These are phyloP conservation scores for Moricandia moricandioides DNA, from an alignment of 345 rosid species.

Conservation along the genomic window DNA sequence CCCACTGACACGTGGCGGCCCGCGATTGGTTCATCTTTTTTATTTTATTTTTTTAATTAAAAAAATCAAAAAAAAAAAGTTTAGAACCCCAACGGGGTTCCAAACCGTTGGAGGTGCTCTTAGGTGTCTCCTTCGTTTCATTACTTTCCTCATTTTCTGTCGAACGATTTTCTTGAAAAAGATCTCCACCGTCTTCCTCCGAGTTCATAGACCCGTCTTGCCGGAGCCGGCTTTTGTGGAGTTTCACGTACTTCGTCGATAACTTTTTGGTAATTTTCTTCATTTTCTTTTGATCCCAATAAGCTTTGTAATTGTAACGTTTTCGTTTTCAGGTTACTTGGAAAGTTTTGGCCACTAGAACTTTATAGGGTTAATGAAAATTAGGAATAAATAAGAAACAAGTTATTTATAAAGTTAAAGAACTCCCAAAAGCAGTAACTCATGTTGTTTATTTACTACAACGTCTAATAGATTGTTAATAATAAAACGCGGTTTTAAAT, in stretches of 20 bases:
- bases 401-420: slow-evolving; percentile 23
- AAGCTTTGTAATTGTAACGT: not conserved
- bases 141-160: not conserved
- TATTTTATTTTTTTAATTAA: too few species aligned
- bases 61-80: too few species aligned
- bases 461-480: not conserved
- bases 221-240: slow-evolving; percentile 23
- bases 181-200: slow-evolving; percentile 22
- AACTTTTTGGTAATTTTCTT: slow-evolving; percentile 35
- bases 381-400: not conserved
- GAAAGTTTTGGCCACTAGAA: not conserved
- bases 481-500: slow-evolving; percentile 28
- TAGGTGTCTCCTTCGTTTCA: slow-evolving; percentile 20
- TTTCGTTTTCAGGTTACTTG: not conserved
- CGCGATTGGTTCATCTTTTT: too few species aligned
- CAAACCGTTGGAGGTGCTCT: too few species aligned
- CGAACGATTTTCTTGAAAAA: not conserved
- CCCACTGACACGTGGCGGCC: too few species aligned
- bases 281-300: slow-evolving; percentile 16
- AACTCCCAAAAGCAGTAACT: slow-evolving; percentile 24
- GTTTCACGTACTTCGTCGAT: slow-evolving; percentile 34
- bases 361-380: slow-evolving; percentile 17
- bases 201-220: slow-evolving; percentile 25
- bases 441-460: slow-evolving; percentile 9
- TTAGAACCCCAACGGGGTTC: too few species aligned